phyloP scores from a whole-genome alignment of 192 early-diverging fungal genomes.

The Paraglomus brasilianum region DNA sequence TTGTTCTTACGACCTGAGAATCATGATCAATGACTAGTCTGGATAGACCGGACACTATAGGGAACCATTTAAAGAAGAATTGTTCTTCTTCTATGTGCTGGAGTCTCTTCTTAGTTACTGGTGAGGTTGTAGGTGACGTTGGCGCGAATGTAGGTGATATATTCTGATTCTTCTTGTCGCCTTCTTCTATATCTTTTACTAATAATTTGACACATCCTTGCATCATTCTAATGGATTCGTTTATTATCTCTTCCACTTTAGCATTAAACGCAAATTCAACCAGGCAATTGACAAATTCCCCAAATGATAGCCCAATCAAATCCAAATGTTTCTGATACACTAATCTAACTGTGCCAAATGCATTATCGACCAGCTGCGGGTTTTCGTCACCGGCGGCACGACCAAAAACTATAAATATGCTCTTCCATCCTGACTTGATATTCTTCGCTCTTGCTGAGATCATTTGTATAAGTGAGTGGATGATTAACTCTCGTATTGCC shows the following conservation, averaged over 20 bases:
- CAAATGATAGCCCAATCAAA: constrained; percentile 47
- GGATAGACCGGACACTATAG: constrained; percentile 47
- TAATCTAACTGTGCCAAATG: constrained; percentile 43
- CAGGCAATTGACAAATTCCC: constrained; percentile 49
- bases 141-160: constrained; percentile 44
- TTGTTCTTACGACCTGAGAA: constrained; percentile 38
- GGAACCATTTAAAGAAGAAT: constrained; percentile 53
- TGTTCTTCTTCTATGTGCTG: constrained; percentile 43
- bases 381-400: constrained; percentile 65
- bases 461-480: constrained; percentile 72
- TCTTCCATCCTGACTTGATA: constrained; percentile 83
- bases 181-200: constrained; percentile 37
- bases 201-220: constrained; percentile 44
- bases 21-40: constrained; percentile 48
- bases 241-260: constrained; percentile 41
- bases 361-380: constrained; percentile 47
- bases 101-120: constrained; percentile 30
- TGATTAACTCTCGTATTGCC: constrained; percentile 68
- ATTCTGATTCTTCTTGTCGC: constrained; percentile 15
- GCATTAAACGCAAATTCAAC: constrained; percentile 52
- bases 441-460: constrained; percentile 69
- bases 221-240: constrained; percentile 59
- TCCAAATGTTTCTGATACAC: constrained; percentile 48
- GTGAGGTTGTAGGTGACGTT: constrained; percentile 59
- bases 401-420: constrained; percentile 63